Percentiles rank a stretch among this genome's conserved stretches.
Conservation (phyloP, 2,329 filamentous ascomycete species). For the Simplicillium sp. region DNA sequence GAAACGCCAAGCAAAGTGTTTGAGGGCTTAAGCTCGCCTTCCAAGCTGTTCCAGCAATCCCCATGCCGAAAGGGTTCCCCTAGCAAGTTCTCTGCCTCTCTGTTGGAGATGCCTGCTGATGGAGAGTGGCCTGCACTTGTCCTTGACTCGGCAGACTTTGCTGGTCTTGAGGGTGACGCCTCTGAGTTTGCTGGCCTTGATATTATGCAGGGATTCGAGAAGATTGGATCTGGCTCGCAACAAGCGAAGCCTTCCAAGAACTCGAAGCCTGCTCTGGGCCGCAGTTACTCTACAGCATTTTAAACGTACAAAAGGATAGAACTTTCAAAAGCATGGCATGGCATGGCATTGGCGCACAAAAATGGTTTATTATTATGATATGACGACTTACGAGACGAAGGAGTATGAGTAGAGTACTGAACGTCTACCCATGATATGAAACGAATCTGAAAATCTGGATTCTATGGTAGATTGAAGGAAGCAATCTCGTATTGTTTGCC, state of each 20-base stretch:
- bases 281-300: slow-evolving; percentile 26
- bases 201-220: slow-evolving; percentile 66
- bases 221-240: slow-evolving; percentile 49
- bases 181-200: slow-evolving; percentile 55
- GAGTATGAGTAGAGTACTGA: too few relatives aligned
- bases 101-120: slow-evolving; percentile 24
- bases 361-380: slow-evolving; percentile 12
- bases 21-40: slow-evolving; percentile 45
- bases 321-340: too few relatives aligned
- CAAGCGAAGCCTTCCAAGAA: slow-evolving; percentile 17
- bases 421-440: too few relatives aligned
- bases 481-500: too few relatives aligned
- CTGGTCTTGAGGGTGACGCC: slow-evolving; percentile 38
- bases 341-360: not conserved
- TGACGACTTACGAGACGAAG: not conserved
- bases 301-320: slow-evolving; percentile 11
- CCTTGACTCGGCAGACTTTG: slow-evolving; percentile 29
- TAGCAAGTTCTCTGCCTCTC: slow-evolving; percentile 32
- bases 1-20: slow-evolving; percentile 51
- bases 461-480: too few relatives aligned
- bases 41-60: slow-evolving; percentile 34
- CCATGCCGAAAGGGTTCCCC: slow-evolving; percentile 32
- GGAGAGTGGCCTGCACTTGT: slow-evolving; percentile 26
- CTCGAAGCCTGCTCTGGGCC: slow-evolving; percentile 24
- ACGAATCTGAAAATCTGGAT: too few relatives aligned